Evolutionary conservation across 108 stramenopile genomes (phyloP).

Genomic region (Cyclostephanos invisitatus): DNA sequence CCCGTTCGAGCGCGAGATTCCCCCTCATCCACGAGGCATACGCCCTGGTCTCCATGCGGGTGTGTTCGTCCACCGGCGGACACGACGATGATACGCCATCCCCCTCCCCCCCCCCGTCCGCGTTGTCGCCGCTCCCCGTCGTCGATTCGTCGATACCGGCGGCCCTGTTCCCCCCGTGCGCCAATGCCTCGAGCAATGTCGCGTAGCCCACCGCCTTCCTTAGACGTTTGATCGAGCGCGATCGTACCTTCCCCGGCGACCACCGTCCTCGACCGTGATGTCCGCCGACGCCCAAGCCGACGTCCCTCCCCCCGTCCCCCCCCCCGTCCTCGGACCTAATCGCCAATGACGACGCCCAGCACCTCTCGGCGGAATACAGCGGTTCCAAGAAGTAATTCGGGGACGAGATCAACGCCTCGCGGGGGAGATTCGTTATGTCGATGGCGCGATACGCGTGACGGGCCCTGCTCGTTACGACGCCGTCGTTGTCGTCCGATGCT

Average conservation of each 20-base stretch:
- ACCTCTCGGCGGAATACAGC: conserved; percentile 63
- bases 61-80: conserved; percentile 49
- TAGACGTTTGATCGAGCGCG: conserved; percentile 55
- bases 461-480: conserved; percentile 10
- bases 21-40: conserved; percentile 82
- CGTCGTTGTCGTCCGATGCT: not conserved
- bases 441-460: conserved; percentile 35
- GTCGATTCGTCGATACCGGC: not conserved
- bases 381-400: conserved; percentile 46
- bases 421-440: conserved; percentile 31
- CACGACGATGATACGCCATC: not conserved
- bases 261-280: conserved; percentile 2
- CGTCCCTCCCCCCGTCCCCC: not conserved
- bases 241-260: conserved; percentile 40
- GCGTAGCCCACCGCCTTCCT: conserved; percentile 69
- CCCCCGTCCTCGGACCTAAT: conserved; percentile 34
- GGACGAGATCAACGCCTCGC: conserved; percentile 10
- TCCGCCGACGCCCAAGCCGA: not conserved
- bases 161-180: not conserved
- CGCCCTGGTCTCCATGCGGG: conserved; percentile 61
- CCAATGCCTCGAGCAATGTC: conserved; percentile 31
- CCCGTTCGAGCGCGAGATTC: conserved; percentile 48
- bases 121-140: not conserved
- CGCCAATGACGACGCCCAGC: conserved; percentile 73
- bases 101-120: not conserved